A percentile compares a stretch with the other conserved stretches of the same genome.
Conservation (phyloP, 2,329 filamentous ascomycete species). For the Rutstroemia sp. region DNA sequence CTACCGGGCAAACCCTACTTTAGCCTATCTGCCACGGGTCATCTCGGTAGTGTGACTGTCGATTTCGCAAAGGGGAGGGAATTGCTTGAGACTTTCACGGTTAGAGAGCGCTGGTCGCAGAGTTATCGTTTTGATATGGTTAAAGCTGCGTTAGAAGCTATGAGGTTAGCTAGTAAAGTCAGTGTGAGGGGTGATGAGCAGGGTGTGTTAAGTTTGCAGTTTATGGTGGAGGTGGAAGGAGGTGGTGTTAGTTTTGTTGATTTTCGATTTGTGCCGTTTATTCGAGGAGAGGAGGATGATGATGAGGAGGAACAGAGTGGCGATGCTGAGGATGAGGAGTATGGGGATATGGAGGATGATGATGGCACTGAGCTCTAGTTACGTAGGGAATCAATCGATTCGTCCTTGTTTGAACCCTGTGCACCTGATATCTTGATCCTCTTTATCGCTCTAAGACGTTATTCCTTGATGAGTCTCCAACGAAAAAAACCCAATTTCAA, state of each 20-base stretch:
- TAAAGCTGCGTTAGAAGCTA: slow-evolving; percentile 81
- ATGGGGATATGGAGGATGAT: slow-evolving; percentile 19
- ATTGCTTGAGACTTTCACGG: slow-evolving; percentile 68
- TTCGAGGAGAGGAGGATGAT: slow-evolving; percentile 50
- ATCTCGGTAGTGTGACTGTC: slow-evolving; percentile 56
- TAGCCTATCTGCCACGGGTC: slow-evolving; percentile 58
- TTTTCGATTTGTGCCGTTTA: slow-evolving; percentile 72
- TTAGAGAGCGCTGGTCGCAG: slow-evolving; percentile 53
- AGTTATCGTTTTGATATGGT: slow-evolving; percentile 83
- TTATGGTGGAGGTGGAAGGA: slow-evolving; percentile 84
- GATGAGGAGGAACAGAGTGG: slow-evolving; percentile 36
- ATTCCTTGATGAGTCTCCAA: too few species aligned
- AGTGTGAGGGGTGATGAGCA: slow-evolving; percentile 82
- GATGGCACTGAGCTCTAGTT: not conserved
- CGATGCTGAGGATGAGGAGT: slow-evolving; percentile 30
- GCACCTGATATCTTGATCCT: too few species aligned
- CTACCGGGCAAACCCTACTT: slow-evolving; percentile 59
- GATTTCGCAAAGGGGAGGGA: slow-evolving; percentile 58
- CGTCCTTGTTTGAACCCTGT: too few species aligned
- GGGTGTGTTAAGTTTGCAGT: slow-evolving; percentile 88
- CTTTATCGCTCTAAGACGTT: too few species aligned
- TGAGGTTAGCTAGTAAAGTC: slow-evolving; percentile 87
- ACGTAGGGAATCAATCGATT: too few species aligned
- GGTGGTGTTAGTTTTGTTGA: slow-evolving; percentile 67
- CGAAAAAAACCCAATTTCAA: too few species aligned